These are phyloP conservation scores for Annulohypoxylon bovei DNA, from an alignment of 495 filamentous ascomycete species.

Conservation along the genomic window DNA sequence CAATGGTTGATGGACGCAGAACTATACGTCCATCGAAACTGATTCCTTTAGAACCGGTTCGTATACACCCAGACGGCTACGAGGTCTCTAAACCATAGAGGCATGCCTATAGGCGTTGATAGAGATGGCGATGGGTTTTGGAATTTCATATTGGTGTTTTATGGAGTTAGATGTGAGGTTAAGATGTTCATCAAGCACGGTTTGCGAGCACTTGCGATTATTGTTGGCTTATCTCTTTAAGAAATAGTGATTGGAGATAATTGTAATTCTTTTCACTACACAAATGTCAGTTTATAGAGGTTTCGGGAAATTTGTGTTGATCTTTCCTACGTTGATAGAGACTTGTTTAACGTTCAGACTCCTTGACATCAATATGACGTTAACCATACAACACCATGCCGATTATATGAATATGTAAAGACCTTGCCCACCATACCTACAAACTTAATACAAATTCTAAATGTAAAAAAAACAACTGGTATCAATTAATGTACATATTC, in stretches of 20 bases:
- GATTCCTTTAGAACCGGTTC: conserved; percentile 6
- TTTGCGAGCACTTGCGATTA: not conserved
- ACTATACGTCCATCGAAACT: conserved; percentile 18
- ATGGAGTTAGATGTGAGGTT: not conserved
- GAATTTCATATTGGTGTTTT: not conserved
- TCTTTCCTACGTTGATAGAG: conserved; percentile 4
- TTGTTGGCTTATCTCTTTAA: not conserved
- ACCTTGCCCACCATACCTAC: not conserved
- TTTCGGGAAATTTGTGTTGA: conserved; percentile 4
- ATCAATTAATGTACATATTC: not conserved
- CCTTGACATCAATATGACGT: conserved; percentile 37
- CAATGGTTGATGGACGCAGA: conserved; percentile 7
- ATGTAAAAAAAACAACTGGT: not conserved
- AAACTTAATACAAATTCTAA: not conserved
- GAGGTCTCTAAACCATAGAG: not conserved
- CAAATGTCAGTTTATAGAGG: not conserved
- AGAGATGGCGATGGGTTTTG: not conserved
- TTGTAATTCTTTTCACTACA: not conserved
- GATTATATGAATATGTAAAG: conserved; percentile 5
- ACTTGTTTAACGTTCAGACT: not conserved
- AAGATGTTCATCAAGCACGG: not conserved
- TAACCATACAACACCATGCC: not conserved
- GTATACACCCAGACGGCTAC: conserved; percentile 20
- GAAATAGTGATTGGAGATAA: not conserved
- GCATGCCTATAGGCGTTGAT: too few species aligned